Base-by-base conservation (phyloP, 257 asterid genomes). In the Schizonepeta tenuifolia region DNA sequence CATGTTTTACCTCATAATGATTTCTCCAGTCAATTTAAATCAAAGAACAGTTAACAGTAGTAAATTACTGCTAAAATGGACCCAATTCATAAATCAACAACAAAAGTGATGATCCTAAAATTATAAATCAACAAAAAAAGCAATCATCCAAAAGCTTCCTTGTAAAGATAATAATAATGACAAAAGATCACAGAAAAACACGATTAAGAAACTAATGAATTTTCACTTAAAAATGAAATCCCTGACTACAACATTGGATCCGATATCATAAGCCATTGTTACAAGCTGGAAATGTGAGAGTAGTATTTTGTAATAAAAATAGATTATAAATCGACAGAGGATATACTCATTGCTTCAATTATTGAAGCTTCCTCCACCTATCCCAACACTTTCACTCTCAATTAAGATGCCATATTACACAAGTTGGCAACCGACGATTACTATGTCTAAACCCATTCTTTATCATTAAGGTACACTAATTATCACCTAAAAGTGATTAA, bases 391-490 rank as follows among this genome's bases (percentile, higher is more conserved):
- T 43, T 69, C 54, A 15, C 28, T 47, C 68, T 38, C 70, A 50
- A 65, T 47, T 58, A 72, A 72, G 75, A 54, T 78, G 76, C 69
- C 58, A 65, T 36, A 58, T 57, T 57, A 73, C 76, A 33, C 80
- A 31, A 79, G 50, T 75, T 66, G 78, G 73, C 65, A 75, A 69
- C 79, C 73, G 76, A 79, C 59, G 73, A 74, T 79, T 26, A 63
- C 36, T 57, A 74, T 68, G 73, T 68, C 58, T 68, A 73, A 73
- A 9, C 82, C 20, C 73, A 70, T 69, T 74, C 77, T 56, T 79
- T 64, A 65, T 70, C 4, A 74, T 74, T 70, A 79, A 74, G 77
- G 9, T 70, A 74, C 75, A 26, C 74, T 69, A 18, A 78, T 69
- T 65, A 43, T 35, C 51, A 35, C 49, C 38, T 7, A 72, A 55